Conservation (phyloP, 495 filamentous ascomycete genomes). For the Neurospora tetraspora region DNA sequence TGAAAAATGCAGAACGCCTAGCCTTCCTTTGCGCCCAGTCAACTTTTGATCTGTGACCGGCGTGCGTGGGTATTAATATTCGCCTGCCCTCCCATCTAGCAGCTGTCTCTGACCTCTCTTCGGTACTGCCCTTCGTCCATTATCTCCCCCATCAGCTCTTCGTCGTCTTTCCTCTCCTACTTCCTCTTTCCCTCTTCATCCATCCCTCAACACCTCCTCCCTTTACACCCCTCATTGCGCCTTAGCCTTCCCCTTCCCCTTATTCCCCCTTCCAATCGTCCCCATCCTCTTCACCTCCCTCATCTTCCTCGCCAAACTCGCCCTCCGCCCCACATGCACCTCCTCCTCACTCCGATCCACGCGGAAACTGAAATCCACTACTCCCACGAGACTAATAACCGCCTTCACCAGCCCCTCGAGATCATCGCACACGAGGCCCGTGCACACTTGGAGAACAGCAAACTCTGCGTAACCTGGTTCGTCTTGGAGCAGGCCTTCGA, state of each 20-base stretch:
- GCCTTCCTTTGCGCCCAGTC: not conserved
- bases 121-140: not conserved
- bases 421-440: constrained; percentile 61
- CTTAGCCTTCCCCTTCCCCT: not conserved
- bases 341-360: constrained; percentile 5
- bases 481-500: constrained; percentile 15
- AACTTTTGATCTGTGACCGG: not conserved
- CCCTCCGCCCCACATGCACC: constrained; percentile 1
- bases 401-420: constrained; percentile 49
- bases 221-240: not conserved
- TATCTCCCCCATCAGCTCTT: not conserved
- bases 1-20: not conserved
- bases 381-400: constrained; percentile 64
- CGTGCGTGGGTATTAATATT: not conserved
- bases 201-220: not conserved
- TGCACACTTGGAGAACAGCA: constrained; percentile 72
- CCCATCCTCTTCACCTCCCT: constrained; percentile 1
- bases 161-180: not conserved
- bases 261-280: not conserved
- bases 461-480: constrained; percentile 76
- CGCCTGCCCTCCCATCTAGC: too few relatives aligned
- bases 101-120: too few relatives aligned
- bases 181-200: not conserved
- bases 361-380: constrained; percentile 68
- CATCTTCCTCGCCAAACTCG: constrained; percentile 3